Evolutionary conservation across 305 asterid genomes (phyloP).

Genomic region (Fraxinus ornus): DNA sequence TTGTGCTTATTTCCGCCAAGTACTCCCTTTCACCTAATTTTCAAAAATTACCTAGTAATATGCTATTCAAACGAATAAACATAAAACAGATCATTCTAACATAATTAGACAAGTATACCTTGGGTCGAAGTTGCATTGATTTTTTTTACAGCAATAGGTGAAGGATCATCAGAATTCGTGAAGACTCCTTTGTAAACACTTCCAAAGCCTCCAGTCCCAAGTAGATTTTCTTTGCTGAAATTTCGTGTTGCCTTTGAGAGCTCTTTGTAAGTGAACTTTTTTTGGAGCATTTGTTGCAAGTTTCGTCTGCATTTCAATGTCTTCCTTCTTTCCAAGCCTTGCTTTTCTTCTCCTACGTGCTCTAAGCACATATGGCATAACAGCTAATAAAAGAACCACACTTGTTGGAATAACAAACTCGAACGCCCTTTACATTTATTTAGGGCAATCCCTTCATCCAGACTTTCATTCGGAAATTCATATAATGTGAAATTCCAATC

Average conservation of each 20-base stretch:
- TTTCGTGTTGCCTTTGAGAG: conserved; percentile 51
- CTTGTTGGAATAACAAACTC: conserved; percentile 34
- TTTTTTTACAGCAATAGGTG: conserved; percentile 52
- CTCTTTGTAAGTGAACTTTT: conserved; percentile 43
- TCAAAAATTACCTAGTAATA: neutral
- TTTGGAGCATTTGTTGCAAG: conserved; percentile 54
- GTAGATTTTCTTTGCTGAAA: conserved; percentile 48
- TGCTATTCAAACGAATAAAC: neutral
- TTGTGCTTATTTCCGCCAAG: conserved; percentile 64
- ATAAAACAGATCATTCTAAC: neutral
- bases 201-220: conserved; percentile 67
- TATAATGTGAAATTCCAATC: conserved; percentile 52
- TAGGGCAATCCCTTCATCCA: conserved; percentile 24
- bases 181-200: conserved; percentile 58
- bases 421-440: conserved; percentile 21
- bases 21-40: conserved; percentile 53
- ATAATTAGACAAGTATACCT: conserved; percentile 33
- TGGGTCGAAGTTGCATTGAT: conserved; percentile 60
- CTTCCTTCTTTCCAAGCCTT: conserved; percentile 24
- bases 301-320: conserved; percentile 45
- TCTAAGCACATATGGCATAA: conserved; percentile 12
- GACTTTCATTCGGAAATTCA: conserved; percentile 38
- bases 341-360: conserved; percentile 28
- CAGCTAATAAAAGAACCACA: conserved; percentile 14
- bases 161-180: conserved; percentile 29